Evolutionary conservation across 208 protist species (phyloP), one percentile per base, ranked within the genome.

Genomic region (Trypanosoma grayi): DNA sequence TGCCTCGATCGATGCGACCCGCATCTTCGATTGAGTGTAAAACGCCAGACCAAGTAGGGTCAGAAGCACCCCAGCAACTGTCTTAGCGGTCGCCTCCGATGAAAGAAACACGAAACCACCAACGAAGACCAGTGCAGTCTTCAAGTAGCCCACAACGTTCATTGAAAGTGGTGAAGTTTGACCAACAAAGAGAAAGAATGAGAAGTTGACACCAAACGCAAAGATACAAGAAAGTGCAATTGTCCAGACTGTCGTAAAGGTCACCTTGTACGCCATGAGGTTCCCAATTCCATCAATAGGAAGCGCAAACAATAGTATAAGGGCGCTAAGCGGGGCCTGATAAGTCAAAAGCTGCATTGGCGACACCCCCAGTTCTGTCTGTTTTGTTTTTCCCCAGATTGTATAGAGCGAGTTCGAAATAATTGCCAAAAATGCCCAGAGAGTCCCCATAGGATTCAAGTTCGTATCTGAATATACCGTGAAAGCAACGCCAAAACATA

Each of bases 171-270:
- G 81, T 3, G 85, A 93, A 10, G 89, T 95, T 66, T 85, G 76
- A 4, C 83, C 76, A 8, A 88, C 83, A 54, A 90, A 81, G 18
- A 93, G 58, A 50, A 95, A 95, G 71, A 95, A 95, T 5, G 83
- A 91, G 66, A 95, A 90, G 63, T 93, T 93, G n/a, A 93, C 81
- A n/a, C 81, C 77, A 66, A 95, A 95, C 5, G 85, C 89, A 57
- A 88, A 81, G 7, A 84, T 20, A 72, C 89, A 92, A 4, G 81
- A 90, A 16, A 94, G 56, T 41, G 72, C 63, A 70, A 92, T 66
- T 9, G 74, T 70, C 74, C 83, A 88, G 25, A 93, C 31, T 2
- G 75, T 84, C 10, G 77, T 75, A 36, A 73, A 66, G 10, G 71
- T 85, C 27, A 85, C 70, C 16, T 76, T 41, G 66, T 86, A 94